These are phyloP conservation scores for Huntiella bhutanensis DNA, from an alignment of 2,329 filamentous ascomycete species.

Conservation along the genomic window DNA sequence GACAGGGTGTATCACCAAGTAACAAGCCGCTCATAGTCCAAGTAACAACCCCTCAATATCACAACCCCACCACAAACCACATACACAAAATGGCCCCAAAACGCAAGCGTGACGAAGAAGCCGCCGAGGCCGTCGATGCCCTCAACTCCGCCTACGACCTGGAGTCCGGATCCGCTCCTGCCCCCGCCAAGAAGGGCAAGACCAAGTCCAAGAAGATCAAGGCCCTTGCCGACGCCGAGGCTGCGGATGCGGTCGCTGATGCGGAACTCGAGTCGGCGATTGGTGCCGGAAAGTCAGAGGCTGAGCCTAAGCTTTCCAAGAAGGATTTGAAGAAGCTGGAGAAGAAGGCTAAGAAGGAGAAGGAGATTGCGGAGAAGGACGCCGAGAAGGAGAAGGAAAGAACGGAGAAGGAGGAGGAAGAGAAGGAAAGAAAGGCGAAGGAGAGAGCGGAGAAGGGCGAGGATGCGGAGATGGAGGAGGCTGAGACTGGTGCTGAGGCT, in stretches of 20 bases:
- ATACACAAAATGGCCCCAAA: conserved; percentile 5
- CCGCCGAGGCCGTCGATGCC: conserved; percentile 13
- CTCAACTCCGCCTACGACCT: conserved; percentile 13
- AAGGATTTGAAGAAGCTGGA: conserved; percentile 18
- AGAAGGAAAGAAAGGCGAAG: conserved; percentile 10
- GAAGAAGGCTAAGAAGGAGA: conserved; percentile 16
- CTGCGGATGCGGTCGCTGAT: conserved; percentile 12
- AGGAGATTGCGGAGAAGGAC: conserved; percentile 19
- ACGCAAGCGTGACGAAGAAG: conserved; percentile 13
- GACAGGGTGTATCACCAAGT: conserved; percentile 1
- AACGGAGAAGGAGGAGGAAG: conserved; percentile 17
- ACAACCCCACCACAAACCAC: too few species aligned
- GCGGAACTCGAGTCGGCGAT: conserved; percentile 13
- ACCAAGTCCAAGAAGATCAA: conserved; percentile 14
- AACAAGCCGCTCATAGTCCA: not conserved
- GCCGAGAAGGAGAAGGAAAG: conserved; percentile 13
- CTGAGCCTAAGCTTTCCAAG: conserved; percentile 13
- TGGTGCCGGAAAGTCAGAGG: not conserved
- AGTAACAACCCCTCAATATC: not conserved
- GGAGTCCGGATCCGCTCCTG: conserved; percentile 13
- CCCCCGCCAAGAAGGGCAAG: not conserved
- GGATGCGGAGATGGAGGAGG: conserved; percentile 14
- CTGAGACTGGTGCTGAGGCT: conserved; percentile 15
- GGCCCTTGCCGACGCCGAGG: conserved; percentile 7
- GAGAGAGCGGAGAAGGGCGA: conserved; percentile 13